phyloP scores from a whole-genome alignment of 2,329 filamentous ascomycete species.

The Hypoxylon sp. region DNA sequence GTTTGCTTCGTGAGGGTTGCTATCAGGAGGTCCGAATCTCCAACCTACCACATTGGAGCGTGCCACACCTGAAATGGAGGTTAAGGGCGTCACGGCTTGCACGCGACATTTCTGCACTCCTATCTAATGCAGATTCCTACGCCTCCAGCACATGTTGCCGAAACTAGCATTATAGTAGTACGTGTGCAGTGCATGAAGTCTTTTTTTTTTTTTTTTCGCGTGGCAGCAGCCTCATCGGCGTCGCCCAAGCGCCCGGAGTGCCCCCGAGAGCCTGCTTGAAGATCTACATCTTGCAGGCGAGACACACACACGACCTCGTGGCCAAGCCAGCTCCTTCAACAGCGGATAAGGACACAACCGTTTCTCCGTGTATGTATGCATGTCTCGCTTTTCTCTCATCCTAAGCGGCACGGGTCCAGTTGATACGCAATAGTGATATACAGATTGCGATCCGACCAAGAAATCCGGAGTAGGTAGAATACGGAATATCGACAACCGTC shows the following conservation, averaged over 20 bases:
- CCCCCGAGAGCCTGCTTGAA: conserved; percentile 32
- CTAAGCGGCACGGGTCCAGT: neutral
- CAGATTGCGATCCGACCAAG: conserved; percentile 22
- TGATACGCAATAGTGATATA: neutral
- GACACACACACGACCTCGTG: conserved; percentile 37
- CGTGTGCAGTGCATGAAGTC: conserved; percentile 18
- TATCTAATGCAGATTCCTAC: conserved; percentile 28
- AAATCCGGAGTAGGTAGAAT: neutral
- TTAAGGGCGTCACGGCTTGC: conserved; percentile 9
- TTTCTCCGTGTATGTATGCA: conserved; percentile 15
- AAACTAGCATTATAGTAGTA: neutral
- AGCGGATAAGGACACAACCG: conserved; percentile 20
- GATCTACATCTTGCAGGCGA: conserved; percentile 36
- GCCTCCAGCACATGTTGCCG: conserved; percentile 3
- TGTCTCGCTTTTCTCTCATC: conserved; percentile 12
- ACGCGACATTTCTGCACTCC: conserved; percentile 33
- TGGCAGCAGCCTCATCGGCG: conserved; percentile 29
- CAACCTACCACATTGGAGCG: conserved; percentile 7
- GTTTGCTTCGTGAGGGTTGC: conserved; percentile 9
- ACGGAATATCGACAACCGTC: neutral
- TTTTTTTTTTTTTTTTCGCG: conserved; percentile 17
- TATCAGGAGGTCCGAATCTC: conserved; percentile 20
- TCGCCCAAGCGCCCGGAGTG: conserved; percentile 16
- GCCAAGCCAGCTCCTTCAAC: conserved; percentile 17
- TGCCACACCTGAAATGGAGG: conserved; percentile 19